Evolutionary conservation across 768 basidiomycete genomes (phyloP).

Genomic region (Termitomyces sp.): DNA sequence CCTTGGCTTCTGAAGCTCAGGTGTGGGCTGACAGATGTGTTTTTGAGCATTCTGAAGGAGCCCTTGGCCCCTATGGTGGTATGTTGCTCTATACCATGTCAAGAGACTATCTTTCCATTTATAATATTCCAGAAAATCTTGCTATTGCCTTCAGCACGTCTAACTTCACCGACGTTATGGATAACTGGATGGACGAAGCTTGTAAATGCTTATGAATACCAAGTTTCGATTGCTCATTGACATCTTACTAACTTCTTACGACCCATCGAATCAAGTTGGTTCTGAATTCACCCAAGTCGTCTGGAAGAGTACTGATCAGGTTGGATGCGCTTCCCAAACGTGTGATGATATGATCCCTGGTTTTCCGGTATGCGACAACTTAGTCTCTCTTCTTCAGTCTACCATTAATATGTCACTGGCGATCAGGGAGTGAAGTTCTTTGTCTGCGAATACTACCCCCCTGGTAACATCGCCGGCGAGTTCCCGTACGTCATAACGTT

Average conservation of each 20-base stretch:
- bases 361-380: slow-evolving; percentile 42
- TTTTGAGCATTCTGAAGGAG: slow-evolving; percentile 64
- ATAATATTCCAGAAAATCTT: slow-evolving; percentile 49
- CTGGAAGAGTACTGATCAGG: slow-evolving; percentile 61
- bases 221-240: background rate
- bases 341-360: slow-evolving; percentile 50
- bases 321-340: slow-evolving; percentile 55
- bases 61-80: slow-evolving; percentile 41
- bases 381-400: background rate
- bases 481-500: slow-evolving; percentile 43
- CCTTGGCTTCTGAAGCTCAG: slow-evolving; percentile 55
- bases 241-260: slow-evolving; percentile 41
- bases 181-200: slow-evolving; percentile 63
- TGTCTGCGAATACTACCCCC: slow-evolving; percentile 65
- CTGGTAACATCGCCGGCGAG: slow-evolving; percentile 60
- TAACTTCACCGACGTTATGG: slow-evolving; percentile 42
- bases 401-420: slow-evolving; percentile 5
- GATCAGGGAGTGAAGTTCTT: slow-evolving; percentile 48
- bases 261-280: slow-evolving; percentile 47
- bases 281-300: slow-evolving; percentile 77
- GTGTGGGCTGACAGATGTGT: slow-evolving; percentile 66
- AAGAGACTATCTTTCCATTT: background rate
- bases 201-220: slow-evolving; percentile 32
- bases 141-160: slow-evolving; percentile 65
- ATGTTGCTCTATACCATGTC: slow-evolving; percentile 11